These are phyloP conservation scores for Penicillium sp. DNA, from an alignment of 2,329 filamentous ascomycete species.

Conservation along the genomic window DNA sequence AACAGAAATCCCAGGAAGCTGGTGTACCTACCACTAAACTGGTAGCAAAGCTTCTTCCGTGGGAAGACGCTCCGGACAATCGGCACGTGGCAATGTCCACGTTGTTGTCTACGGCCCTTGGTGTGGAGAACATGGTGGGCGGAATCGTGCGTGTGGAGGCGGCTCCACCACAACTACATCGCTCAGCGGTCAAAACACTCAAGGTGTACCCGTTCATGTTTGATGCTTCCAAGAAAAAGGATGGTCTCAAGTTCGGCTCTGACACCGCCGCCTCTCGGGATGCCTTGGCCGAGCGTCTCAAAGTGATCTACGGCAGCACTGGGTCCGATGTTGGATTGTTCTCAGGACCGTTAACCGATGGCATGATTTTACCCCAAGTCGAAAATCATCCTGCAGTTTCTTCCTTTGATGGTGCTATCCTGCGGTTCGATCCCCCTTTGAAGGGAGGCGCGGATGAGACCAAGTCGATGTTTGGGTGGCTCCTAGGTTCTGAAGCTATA, in stretches of 20 bases:
- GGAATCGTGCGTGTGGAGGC: slow-evolving; percentile 85
- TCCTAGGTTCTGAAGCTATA: slow-evolving; percentile 74
- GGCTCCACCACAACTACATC: slow-evolving; percentile 70
- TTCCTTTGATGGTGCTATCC: slow-evolving; percentile 79
- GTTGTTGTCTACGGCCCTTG: slow-evolving; percentile 71
- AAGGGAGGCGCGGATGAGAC: slow-evolving; percentile 34
- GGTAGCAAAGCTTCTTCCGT: slow-evolving; percentile 72
- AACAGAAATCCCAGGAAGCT: slow-evolving; percentile 55
- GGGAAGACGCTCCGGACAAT: slow-evolving; percentile 84
- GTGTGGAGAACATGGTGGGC: slow-evolving; percentile 72
- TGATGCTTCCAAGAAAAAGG: slow-evolving; percentile 54
- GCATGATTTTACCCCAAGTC: slow-evolving; percentile 70
- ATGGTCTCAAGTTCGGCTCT: slow-evolving; percentile 80
- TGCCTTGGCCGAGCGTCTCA: slow-evolving; percentile 69
- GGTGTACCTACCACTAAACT: slow-evolving; percentile 64
- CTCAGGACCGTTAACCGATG: slow-evolving; percentile 84
- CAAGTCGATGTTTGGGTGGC: slow-evolving; percentile 58
- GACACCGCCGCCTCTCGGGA: slow-evolving; percentile 82
- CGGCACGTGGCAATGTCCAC: slow-evolving; percentile 78
- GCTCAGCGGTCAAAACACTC: slow-evolving; percentile 65
- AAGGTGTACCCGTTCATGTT: slow-evolving; percentile 79
- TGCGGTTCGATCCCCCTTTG: slow-evolving; percentile 70
- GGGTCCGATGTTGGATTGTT: slow-evolving; percentile 64
- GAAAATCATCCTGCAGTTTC: slow-evolving; percentile 55
- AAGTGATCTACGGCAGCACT: slow-evolving; percentile 65